Evolutionary conservation across 2,329 filamentous ascomycete genomes (phyloP).

Genomic region (Penicillium sp.): DNA sequence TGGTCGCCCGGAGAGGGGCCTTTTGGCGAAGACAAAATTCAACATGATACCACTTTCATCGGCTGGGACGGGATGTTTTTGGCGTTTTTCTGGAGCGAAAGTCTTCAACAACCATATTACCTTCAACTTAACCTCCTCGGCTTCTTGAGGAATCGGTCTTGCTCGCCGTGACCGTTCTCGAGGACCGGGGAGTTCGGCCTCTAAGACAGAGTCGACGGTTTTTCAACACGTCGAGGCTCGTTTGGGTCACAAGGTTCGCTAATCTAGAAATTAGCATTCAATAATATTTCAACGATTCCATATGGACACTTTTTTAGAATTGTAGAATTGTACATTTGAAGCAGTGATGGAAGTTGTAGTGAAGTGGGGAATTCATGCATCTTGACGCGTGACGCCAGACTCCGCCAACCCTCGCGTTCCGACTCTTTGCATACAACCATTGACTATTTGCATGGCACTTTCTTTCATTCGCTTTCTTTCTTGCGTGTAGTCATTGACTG

Average conservation of each 20-base stretch:
- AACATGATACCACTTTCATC: conserved; percentile 47
- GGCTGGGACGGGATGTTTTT: conserved; percentile 37
- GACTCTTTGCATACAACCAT: too few species aligned
- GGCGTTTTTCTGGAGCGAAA: conserved; percentile 41
- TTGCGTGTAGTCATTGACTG: too few species aligned
- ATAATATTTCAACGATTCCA: too few species aligned
- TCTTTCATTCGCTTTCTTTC: conserved; percentile 1
- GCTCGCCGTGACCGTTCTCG: background rate
- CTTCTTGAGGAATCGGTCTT: conserved; percentile 3
- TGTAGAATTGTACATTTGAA: background rate
- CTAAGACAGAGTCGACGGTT: conserved; percentile 3
- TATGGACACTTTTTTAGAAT: background rate
- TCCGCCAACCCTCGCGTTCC: conserved; percentile 3
- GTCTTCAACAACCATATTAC: conserved; percentile 38
- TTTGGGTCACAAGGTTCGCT: conserved; percentile 21
- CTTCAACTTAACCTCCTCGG: conserved; percentile 13
- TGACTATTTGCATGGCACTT: background rate
- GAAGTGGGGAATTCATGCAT: conserved; percentile 10
- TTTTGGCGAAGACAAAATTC: conserved; percentile 42
- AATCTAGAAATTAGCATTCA: conserved; percentile 39
- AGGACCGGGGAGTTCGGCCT: background rate
- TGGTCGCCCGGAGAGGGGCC: conserved; percentile 33
- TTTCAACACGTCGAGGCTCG: conserved; percentile 3
- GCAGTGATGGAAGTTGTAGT: background rate
- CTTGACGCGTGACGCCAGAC: conserved; percentile 27